These are phyloP conservation scores for Tolypocladium pustulatum DNA, from an alignment of 2,329 filamentous ascomycete species.

Conservation along the genomic window DNA sequence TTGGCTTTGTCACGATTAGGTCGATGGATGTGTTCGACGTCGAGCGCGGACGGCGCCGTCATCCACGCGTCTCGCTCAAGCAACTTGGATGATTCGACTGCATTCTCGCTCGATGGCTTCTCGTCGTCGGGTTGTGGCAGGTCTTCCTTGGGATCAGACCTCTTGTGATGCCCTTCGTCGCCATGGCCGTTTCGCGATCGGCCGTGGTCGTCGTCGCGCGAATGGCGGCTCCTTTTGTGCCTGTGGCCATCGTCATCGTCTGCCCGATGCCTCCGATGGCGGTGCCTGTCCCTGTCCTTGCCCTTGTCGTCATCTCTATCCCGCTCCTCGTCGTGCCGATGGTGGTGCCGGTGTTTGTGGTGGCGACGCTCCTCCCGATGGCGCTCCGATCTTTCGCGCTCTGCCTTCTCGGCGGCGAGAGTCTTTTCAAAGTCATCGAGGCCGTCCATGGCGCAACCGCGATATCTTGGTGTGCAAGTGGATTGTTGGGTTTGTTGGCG, in stretches of 20 bases:
- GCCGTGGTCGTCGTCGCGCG: constrained; percentile 41
- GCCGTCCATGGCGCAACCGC: constrained; percentile 33
- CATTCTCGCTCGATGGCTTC: constrained; percentile 18
- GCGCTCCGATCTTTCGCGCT: constrained; percentile 36
- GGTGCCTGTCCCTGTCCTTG: constrained; percentile 16
- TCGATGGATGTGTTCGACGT: constrained; percentile 72
- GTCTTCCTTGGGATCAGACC: constrained; percentile 37
- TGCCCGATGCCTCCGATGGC: constrained; percentile 22
- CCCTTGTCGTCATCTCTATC: constrained; percentile 19
- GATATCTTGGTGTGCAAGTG: neutral
- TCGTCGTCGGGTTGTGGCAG: constrained; percentile 41
- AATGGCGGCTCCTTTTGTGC: constrained; percentile 50
- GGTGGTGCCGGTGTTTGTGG: constrained; percentile 36
- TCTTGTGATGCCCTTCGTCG: constrained; percentile 25
- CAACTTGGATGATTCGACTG: constrained; percentile 15
- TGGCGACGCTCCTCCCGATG: constrained; percentile 32
- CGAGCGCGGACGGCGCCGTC: constrained; percentile 72
- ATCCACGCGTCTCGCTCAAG: constrained; percentile 84
- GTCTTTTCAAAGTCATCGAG: constrained; percentile 68
- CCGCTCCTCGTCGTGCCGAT: constrained; percentile 28
- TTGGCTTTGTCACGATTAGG: constrained; percentile 41
- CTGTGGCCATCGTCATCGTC: constrained; percentile 39
- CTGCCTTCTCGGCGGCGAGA: constrained; percentile 53
- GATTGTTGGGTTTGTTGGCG: neutral
- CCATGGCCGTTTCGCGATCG: constrained; percentile 22